A percentile compares a stretch with the other conserved stretches of the same genome.
Conservation (phyloP, 441 rosid genomes). For the Hura crepitans region DNA sequence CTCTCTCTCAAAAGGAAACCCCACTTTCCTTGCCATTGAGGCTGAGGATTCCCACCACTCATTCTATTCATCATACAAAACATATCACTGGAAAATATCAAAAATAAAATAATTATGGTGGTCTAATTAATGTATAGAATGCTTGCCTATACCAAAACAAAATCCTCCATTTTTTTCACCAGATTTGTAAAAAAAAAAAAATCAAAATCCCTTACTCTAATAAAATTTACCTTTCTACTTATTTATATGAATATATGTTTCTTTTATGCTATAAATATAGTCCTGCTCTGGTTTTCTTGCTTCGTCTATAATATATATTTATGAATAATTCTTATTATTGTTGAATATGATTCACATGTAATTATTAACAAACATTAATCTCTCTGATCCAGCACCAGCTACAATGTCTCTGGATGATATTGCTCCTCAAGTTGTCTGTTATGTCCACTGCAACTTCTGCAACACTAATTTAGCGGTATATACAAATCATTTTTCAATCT, state of each 20-base stretch:
- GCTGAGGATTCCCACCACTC: conserved; percentile 14
- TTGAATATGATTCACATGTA: no score
- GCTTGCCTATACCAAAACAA: no score
- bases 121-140: no score
- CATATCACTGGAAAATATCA: not conserved
- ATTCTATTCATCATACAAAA: not conserved
- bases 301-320: no score
- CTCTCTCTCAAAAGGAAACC: not conserved
- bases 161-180: no score
- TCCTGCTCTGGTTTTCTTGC: no score
- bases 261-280: no score
- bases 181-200: no score
- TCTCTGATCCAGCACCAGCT: not conserved
- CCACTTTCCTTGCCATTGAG: conserved; percentile 11
- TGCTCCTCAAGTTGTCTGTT: conserved; percentile 69
- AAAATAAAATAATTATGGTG: not conserved
- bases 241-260: no score
- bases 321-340: no score
- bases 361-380: not conserved
- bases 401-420: conserved; percentile 46
- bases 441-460: conserved; percentile 96
- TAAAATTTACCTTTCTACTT: no score
- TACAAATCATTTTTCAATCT: not conserved
- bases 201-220: no score
- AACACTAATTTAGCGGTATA: conserved; percentile 80